Base-by-base conservation (phyloP, 306 rosid genomes). In the Sechiopsis laciniata region DNA sequence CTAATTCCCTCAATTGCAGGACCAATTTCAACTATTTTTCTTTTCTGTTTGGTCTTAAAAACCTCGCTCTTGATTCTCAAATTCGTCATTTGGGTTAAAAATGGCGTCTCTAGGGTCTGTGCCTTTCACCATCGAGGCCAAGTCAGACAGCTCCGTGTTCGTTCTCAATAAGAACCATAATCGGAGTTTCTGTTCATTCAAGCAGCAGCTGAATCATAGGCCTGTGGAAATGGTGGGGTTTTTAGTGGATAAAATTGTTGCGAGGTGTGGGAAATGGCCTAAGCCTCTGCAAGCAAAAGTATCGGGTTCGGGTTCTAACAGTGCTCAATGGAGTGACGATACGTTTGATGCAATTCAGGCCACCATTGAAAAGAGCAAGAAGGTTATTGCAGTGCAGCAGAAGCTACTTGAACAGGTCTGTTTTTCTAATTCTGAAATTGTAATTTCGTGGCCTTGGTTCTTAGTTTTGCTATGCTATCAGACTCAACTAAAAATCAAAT, bases 361-460 rank as follows among this genome's bases (percentile, higher is more conserved):
- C 81, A 85, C 95, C 73, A 94, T 91, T 82, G 91, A 87, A 56
- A 94, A 91, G 85, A 85, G 91, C 80, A 86, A 86, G 84, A 89
- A 88, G 86, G 89, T 86, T 78, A 92, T 94, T 69, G 92, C 91
- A 75, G 26, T 83, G 84, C 98, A 94, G 68, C 85, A 79, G 76
- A 82, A 86, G 42, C 86, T 94, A 59, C 89, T 94, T 80, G 87
- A 86, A 72, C 95, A 89, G 98, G 98, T 92, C 78, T 67, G 16
- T 50, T 50, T 76, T 32, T 62, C 50, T 63, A 26, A 2, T 63
- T 63, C 70, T 8, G 8, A 16, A 35, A 35, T n/a, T 63, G 0
- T 37, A 10, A 37, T 63, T 63, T 35, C 37, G 70, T 63, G 22
- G 7, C 5, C 35, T 37, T 3, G 21, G n/a, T 37, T 65, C 51